These are phyloP conservation scores for Pelagomonas calceolata DNA, from an alignment of 108 stramenopile species.

Conservation along the genomic window DNA sequence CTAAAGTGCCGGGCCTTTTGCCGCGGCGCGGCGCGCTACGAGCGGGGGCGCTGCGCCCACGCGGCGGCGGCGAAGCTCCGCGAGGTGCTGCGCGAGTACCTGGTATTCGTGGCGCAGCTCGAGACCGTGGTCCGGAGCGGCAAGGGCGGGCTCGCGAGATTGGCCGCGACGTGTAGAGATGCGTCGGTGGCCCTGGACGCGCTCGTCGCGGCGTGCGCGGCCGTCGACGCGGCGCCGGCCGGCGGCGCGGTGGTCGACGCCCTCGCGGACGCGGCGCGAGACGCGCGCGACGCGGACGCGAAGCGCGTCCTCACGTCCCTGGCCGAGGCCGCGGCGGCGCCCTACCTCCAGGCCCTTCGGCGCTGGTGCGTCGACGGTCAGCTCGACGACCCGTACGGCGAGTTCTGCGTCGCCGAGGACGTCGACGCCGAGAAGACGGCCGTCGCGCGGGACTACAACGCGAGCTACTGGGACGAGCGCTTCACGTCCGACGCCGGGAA, in stretches of 20 bases:
- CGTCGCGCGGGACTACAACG: constrained; percentile 37
- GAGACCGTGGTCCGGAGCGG: constrained; percentile 20
- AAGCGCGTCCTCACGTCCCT: constrained; percentile 3
- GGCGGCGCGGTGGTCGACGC: constrained; percentile 18
- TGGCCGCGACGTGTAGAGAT: too few species aligned
- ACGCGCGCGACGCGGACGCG: neutral
- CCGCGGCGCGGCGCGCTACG: constrained; percentile 13
- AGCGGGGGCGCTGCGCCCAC: constrained; percentile 29
- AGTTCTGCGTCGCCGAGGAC: constrained; percentile 38
- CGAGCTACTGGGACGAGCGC: constrained; percentile 35
- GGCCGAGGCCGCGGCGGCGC: constrained; percentile 11
- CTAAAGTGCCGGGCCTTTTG: constrained; percentile 16
- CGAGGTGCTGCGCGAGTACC: constrained; percentile 25
- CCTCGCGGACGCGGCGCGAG: neutral
- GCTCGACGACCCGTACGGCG: constrained; percentile 35
- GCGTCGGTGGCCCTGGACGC: constrained; percentile 25
- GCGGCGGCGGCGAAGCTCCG: constrained; percentile 24
- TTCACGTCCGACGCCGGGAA: constrained; percentile 20
- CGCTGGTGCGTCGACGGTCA: constrained; percentile 36
- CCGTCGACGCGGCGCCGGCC: neutral
- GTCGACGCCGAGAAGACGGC: constrained; percentile 22
- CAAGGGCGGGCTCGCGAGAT: too few species aligned
- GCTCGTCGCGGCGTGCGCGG: constrained; percentile 13
- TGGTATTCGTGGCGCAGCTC: constrained; percentile 33
- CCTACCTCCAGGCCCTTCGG: constrained; percentile 35